Percentiles rank a stretch among this genome's conserved stretches.
Evolutionary conservation across 208 protist genomes (phyloP).

Genomic region (Acanthamoeba castellanii): DNA sequence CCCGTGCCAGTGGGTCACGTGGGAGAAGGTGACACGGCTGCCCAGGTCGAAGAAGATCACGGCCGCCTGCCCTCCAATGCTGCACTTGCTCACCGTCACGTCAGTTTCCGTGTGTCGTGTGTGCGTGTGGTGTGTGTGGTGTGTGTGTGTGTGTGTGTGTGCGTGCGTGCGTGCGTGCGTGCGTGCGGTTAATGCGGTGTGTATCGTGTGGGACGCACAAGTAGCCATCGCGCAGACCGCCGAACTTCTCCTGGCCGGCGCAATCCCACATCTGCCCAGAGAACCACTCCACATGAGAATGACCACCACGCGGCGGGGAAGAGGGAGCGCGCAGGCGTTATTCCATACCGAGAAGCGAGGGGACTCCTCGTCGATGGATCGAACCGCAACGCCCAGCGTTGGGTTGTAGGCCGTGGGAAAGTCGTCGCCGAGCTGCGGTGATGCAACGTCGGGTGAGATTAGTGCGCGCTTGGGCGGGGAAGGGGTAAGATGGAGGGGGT

Average conservation of each 20-base stretch:
- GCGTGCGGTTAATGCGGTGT: background rate
- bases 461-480: too few species aligned
- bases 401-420: background rate
- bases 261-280: slow-evolving; percentile 96
- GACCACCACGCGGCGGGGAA: too few species aligned
- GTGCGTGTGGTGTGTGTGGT: background rate
- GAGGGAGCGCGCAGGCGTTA: too few species aligned
- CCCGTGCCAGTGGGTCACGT: slow-evolving; percentile 99
- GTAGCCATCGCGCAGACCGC: slow-evolving; percentile 99
- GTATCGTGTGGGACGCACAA: slow-evolving; percentile 90
- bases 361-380: background rate
- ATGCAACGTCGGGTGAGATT: too few species aligned
- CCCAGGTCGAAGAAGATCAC: slow-evolving; percentile 99
- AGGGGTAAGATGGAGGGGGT: background rate
- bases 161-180: too few species aligned
- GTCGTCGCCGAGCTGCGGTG: background rate
- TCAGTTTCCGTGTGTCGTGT: too few species aligned
- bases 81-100: slow-evolving; percentile 49
- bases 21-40: slow-evolving; percentile 99
- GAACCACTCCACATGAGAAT: background rate
- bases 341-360: too few species aligned
- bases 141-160: background rate
- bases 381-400: background rate
- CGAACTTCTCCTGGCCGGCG: slow-evolving; percentile 99
- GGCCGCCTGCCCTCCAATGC: slow-evolving; percentile 97